Conservation (phyloP, 2,329 filamentous ascomycete genomes). For the Ceratocystis variospora region DNA sequence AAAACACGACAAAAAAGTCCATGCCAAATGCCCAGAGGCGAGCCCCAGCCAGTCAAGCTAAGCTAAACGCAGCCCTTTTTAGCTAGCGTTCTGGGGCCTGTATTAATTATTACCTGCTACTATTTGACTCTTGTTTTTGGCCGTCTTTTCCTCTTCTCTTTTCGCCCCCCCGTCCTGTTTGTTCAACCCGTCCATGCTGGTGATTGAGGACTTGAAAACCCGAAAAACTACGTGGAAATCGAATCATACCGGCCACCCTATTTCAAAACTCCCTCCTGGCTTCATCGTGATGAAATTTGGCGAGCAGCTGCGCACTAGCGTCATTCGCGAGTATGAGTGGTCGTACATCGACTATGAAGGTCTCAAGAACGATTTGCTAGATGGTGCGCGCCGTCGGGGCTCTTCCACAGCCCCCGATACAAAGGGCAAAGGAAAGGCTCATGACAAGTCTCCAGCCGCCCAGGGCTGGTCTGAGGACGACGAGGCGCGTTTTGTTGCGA, state of each 20-base stretch:
- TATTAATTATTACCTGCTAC: conserved; percentile 5
- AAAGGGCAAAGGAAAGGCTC: conserved; percentile 23
- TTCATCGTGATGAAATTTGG: conserved; percentile 69
- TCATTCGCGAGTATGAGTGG: conserved; percentile 95
- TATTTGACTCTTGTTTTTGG: conserved; percentile 2
- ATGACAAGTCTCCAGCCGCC: conserved; percentile 29
- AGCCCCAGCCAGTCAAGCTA: conserved; percentile 6
- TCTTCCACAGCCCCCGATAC: conserved; percentile 23
- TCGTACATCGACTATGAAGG: conserved; percentile 98
- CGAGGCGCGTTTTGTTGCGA: conserved; percentile 72
- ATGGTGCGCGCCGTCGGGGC: conserved; percentile 34
- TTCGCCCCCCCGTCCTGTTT: not conserved
- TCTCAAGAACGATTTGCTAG: conserved; percentile 76
- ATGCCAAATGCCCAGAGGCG: conserved; percentile 4
- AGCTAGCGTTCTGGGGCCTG: conserved; percentile 5
- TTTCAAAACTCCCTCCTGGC: conserved; percentile 34
- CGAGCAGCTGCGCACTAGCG: conserved; percentile 86
- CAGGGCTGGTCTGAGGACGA: conserved; percentile 79
- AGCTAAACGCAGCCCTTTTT: conserved; percentile 7
- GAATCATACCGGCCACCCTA: conserved; percentile 23
- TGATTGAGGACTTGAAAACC: conserved; percentile 37
- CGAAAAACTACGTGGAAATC: conserved; percentile 31
- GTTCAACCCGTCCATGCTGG: conserved; percentile 32
- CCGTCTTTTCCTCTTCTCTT: not conserved
- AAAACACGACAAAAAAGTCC: conserved; percentile 9